phyloP scores from a whole-genome alignment of 805 yeast species.

The Barnettozyma pratensis region DNA sequence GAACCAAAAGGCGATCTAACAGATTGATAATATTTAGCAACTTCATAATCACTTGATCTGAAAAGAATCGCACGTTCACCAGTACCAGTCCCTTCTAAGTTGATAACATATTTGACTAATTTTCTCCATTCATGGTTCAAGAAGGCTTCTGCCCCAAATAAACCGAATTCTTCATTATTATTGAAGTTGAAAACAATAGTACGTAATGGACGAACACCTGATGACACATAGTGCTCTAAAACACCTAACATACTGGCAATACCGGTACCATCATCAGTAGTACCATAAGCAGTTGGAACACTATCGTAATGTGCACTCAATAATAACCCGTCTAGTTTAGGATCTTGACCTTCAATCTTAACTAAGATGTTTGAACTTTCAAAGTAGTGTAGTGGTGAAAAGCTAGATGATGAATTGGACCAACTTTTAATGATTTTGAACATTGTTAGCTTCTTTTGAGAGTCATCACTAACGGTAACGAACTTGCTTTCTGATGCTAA shows the following conservation, averaged over 20 bases:
- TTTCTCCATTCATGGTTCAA: constrained; percentile 68
- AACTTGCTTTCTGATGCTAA: constrained; percentile 26
- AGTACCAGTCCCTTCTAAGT: constrained; percentile 90
- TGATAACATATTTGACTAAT: constrained; percentile 59
- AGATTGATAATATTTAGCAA: constrained; percentile 49
- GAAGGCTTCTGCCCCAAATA: constrained; percentile 75
- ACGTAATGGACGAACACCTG: constrained; percentile 52
- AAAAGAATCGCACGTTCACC: constrained; percentile 74
- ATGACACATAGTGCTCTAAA: constrained; percentile 40
- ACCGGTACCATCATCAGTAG: constrained; percentile 92
- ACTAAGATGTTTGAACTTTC: constrained; percentile 82
- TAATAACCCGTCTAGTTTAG: constrained; percentile 57
- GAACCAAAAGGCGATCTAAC: constrained; percentile 70
- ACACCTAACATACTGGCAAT: constrained; percentile 75
- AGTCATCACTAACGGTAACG: constrained; percentile 34
- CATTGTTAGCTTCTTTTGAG: constrained; percentile 33
- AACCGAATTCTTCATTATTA: constrained; percentile 85
- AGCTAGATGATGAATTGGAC: constrained; percentile 36
- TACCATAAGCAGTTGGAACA: constrained; percentile 81
- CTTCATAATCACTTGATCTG: constrained; percentile 75
- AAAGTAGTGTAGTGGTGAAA: constrained; percentile 56
- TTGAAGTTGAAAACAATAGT: constrained; percentile 81
- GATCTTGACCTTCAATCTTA: constrained; percentile 60
- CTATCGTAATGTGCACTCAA: constrained; percentile 87
- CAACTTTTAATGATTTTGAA: constrained; percentile 47